Conservation (phyloP, 202 grass and related monocot genomes). For the Cymbopogon flexuosus region DNA sequence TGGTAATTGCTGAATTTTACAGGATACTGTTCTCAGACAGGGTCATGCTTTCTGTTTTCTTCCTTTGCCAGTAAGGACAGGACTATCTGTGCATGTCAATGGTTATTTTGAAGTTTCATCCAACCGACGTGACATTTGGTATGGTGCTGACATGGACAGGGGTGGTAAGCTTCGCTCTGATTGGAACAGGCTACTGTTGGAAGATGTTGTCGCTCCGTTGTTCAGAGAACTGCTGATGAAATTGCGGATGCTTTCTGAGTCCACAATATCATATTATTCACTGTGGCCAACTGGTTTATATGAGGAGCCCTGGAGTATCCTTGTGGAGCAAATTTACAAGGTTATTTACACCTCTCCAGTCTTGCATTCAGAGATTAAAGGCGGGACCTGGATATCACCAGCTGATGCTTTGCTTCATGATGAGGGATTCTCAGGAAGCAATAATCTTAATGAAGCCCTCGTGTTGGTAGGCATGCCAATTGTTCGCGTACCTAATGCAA, state of each 20-base stretch:
- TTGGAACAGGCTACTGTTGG: constrained; percentile 82
- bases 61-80: constrained; percentile 88
- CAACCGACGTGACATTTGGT: constrained; percentile 94
- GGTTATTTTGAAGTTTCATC: constrained; percentile 98
- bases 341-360: constrained; percentile 62
- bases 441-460: constrained; percentile 71
- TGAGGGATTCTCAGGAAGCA: constrained; percentile 55
- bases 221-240: constrained; percentile 76
- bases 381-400: constrained; percentile 73
- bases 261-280: constrained; percentile 67
- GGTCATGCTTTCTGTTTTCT: constrained; percentile 95
- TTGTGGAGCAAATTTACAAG: constrained; percentile 76
- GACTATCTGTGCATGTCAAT: constrained; percentile 92
- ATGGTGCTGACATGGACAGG: constrained; percentile 95
- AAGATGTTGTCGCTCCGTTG: constrained; percentile 72
- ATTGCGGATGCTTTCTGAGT: constrained; percentile 41
- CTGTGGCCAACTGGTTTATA: constrained; percentile 85
- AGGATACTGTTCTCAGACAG: constrained; percentile 70
- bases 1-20: constrained; percentile 43
- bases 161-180: constrained; percentile 97
- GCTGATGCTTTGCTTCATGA: constrained; percentile 74
- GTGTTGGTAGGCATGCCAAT: constrained; percentile 66
- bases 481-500: constrained; percentile 45
- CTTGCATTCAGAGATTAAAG: constrained; percentile 61
- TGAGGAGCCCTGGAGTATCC: constrained; percentile 87